Evolutionary conservation across 2,329 filamentous ascomycete species (phyloP).

Genomic region (Verticillium isaacii): DNA sequence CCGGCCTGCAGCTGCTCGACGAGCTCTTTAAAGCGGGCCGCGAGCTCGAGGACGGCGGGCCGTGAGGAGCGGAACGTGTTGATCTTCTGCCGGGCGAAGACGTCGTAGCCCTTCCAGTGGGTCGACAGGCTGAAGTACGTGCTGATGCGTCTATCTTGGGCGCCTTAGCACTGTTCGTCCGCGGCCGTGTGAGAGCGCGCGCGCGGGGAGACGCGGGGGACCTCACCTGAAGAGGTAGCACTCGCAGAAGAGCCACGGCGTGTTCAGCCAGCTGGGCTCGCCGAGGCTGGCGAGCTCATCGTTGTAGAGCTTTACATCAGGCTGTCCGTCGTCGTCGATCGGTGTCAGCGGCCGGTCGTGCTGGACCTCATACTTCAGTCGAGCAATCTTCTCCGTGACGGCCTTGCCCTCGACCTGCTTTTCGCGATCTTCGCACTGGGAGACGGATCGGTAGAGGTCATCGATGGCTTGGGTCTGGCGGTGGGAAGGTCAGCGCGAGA

Average conservation of each 20-base stretch:
- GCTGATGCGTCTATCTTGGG: constrained; percentile 59
- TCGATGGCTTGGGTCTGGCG: constrained; percentile 83
- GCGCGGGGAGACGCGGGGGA: not conserved
- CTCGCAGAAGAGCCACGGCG: constrained; percentile 58
- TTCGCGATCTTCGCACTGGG: constrained; percentile 52
- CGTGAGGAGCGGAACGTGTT: constrained; percentile 89
- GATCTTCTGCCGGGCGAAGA: constrained; percentile 87
- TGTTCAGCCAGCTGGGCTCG: constrained; percentile 73
- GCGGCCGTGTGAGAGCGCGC: too few relatives aligned
- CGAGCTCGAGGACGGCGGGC: constrained; percentile 77
- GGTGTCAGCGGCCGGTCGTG: constrained; percentile 77
- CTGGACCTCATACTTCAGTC: constrained; percentile 90
- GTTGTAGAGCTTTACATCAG: constrained; percentile 80
- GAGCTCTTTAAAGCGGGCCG: constrained; percentile 71
- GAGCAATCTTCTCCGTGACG: constrained; percentile 73
- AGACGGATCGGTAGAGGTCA: constrained; percentile 72
- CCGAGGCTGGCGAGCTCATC: constrained; percentile 72
- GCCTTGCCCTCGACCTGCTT: constrained; percentile 70
- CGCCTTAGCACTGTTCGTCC: constrained; percentile 8
- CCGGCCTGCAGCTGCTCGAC: constrained; percentile 57
- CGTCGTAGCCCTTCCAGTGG: constrained; percentile 86
- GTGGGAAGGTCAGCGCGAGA: constrained; percentile 7
- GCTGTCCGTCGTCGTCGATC: constrained; percentile 68
- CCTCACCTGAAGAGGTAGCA: constrained; percentile 9
- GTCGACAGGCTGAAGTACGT: constrained; percentile 71